These are phyloP conservation scores for Coemansia guatemalensis DNA, from an alignment of 192 early-diverging fungal genomes.

Conservation along the genomic window DNA sequence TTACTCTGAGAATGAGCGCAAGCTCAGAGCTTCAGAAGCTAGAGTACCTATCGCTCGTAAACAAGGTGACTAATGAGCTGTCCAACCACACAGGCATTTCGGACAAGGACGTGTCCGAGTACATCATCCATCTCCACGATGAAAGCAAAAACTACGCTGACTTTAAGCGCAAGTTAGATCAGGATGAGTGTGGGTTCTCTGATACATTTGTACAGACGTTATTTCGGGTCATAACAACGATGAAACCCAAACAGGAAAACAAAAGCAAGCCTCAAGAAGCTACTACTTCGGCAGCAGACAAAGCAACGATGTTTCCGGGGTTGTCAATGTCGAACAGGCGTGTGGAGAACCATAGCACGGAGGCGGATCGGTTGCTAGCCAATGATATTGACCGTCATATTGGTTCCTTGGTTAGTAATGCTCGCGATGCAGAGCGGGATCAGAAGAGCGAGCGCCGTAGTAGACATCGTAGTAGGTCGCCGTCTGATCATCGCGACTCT, in stretches of 20 bases:
- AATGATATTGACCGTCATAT: slow-evolving; percentile 41
- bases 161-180: slow-evolving; percentile 69
- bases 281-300: slow-evolving; percentile 55
- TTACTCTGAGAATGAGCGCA: background rate
- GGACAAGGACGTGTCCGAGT: slow-evolving; percentile 91
- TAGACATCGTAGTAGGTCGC: slow-evolving; percentile 35
- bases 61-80: slow-evolving; percentile 88
- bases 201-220: slow-evolving; percentile 79
- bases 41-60: slow-evolving; percentile 85
- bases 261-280: slow-evolving; percentile 26
- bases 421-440: slow-evolving; percentile 21
- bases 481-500: background rate
- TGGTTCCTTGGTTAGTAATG: slow-evolving; percentile 25
- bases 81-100: slow-evolving; percentile 89
- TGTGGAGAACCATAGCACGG: background rate
- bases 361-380: slow-evolving; percentile 27
- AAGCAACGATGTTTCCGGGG: slow-evolving; percentile 73
- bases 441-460: slow-evolving; percentile 20
- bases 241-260: slow-evolving; percentile 61
- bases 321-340: slow-evolving; percentile 56
- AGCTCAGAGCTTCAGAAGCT: slow-evolving; percentile 64
- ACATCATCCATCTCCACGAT: slow-evolving; percentile 83
- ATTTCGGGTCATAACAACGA: slow-evolving; percentile 84
- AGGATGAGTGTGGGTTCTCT: slow-evolving; percentile 80
- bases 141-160: slow-evolving; percentile 58